Percentiles rank a stretch among this genome's conserved stretches.
Conservation (phyloP, 2,329 filamentous ascomycete species). For the Pseudogymnoascus pannorum region DNA sequence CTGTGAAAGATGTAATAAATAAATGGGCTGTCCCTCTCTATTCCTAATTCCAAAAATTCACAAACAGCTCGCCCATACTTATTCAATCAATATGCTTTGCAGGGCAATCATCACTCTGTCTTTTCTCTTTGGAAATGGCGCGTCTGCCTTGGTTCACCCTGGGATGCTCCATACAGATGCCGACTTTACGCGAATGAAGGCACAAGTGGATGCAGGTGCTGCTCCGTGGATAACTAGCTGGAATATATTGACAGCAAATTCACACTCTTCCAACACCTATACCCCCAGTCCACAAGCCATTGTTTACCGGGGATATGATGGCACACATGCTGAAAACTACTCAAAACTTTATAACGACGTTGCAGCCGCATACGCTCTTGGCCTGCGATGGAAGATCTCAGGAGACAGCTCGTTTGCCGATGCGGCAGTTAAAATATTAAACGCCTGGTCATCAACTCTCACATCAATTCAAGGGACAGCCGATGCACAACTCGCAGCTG, state of each 20-base stretch:
- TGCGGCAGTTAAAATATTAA: slow-evolving; percentile 31
- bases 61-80: background rate
- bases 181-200: slow-evolving; percentile 36
- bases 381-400: slow-evolving; percentile 35
- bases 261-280: slow-evolving; percentile 28
- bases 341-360: slow-evolving; percentile 28
- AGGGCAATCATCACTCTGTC: background rate
- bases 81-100: background rate
- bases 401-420: slow-evolving; percentile 32
- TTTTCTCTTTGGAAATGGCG: background rate
- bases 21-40: background rate
- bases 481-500: slow-evolving; percentile 35
- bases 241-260: slow-evolving; percentile 26
- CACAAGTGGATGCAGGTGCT: slow-evolving; percentile 28
- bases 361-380: slow-evolving; percentile 33
- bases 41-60: background rate
- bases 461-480: slow-evolving; percentile 28
- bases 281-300: slow-evolving; percentile 23
- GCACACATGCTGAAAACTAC: slow-evolving; percentile 30
- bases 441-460: slow-evolving; percentile 33
- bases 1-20: background rate
- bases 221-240: slow-evolving; percentile 32
- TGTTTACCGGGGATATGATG: slow-evolving; percentile 31
- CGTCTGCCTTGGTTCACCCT: slow-evolving; percentile 25
- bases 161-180: slow-evolving; percentile 31